Evolutionary conservation across 345 rosid genomes (phyloP), one percentile per base, ranked within the genome.

Genomic region (Syzygium jambos): DNA sequence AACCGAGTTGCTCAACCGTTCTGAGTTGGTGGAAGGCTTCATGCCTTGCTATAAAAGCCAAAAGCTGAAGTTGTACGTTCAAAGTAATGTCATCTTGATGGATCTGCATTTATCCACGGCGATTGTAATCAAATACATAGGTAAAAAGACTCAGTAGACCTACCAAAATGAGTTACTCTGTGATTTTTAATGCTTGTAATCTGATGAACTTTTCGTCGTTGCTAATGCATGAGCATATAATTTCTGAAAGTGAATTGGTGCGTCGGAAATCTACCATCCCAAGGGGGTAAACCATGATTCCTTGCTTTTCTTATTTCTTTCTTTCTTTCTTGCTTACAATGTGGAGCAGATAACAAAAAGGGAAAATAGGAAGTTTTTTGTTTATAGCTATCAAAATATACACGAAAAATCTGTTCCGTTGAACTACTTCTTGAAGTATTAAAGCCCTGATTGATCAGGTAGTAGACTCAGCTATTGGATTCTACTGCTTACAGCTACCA

Each of bases 1-100:
- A 97, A 77, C 99, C 98, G 90, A 97, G 99, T 90, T 96, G 98
- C 92, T 97, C 98, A n/a, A 97, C 96, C 9, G 98, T 89, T 92
- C 99, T 93, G 89, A 97, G 99, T 92, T 97, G 99, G 91, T 96
- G 98, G 92, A 96, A 95, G 87, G 98, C 95, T 73, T 96, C 92
- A 89, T 95, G 97, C 92, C 96, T 94, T 90, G 96, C 96, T 56
- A 94, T 91, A n/a, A 96, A 93, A 88, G 91, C 92, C 89, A 97
- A 89, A 87, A 95, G 97, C 93, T 94, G 96, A 90, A 97, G 96
- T 89, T 93, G 93, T 82, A 92, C 94, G 78, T 97, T 96, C 94
- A 92, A 86, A 52, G 90, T 41, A 85, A 94, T 92, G 88, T 96
- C 98, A 93, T 96, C 99, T 89, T 88, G 95, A 90, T 97, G 96